These are phyloP conservation scores for Pleurotus citrinopileatus DNA, from an alignment of 768 basidiomycete genomes.

Conservation along the genomic window DNA sequence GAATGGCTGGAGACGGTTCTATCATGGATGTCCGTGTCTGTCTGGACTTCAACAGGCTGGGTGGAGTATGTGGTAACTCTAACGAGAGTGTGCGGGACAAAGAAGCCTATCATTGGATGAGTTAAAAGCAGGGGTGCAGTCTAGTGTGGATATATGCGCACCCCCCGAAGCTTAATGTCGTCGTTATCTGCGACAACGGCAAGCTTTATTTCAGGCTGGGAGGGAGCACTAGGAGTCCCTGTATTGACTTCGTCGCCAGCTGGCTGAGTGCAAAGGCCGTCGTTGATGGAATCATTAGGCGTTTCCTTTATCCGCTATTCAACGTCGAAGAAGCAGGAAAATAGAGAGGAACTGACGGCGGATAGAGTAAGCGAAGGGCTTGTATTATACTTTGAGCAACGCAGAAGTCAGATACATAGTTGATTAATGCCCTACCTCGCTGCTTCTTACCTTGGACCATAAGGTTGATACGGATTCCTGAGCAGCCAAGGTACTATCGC, in stretches of 20 bases:
- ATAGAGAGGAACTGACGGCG: conserved; percentile 15
- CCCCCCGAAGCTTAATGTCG: background rate
- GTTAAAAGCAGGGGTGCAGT: background rate
- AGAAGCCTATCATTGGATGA: conserved; percentile 1
- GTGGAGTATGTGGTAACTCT: background rate
- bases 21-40: too few relatives aligned
- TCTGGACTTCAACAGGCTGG: too few relatives aligned
- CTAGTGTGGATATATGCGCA: conserved; percentile 8
- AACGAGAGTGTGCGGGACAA: background rate
- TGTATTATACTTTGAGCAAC: background rate
- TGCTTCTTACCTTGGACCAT: conserved; percentile 1
- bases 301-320: background rate
- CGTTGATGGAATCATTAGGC: background rate
- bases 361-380: conserved; percentile 11
- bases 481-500: background rate
- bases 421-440: background rate
- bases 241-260: background rate
- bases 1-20: background rate
- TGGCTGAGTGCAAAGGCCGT: background rate
- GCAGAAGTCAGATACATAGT: conserved; percentile 1
- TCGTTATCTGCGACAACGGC: background rate
- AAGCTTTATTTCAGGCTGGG: background rate
- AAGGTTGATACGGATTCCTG: background rate
- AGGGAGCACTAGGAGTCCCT: background rate
- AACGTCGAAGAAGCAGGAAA: background rate